Conservation (phyloP, 257 asterid species). For the Petrea volubilis region DNA sequence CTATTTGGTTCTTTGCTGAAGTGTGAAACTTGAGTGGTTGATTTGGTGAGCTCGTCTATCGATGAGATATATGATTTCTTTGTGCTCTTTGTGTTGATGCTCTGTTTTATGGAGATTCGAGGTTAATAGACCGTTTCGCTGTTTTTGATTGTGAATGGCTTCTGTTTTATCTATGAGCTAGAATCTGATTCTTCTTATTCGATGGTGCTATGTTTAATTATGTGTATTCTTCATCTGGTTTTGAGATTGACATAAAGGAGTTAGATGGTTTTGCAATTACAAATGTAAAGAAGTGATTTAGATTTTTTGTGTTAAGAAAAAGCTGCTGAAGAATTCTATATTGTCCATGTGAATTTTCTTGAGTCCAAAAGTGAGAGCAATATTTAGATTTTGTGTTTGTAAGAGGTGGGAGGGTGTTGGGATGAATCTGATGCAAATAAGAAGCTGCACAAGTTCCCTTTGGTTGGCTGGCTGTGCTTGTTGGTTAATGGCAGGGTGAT, state of each 20-base stretch:
- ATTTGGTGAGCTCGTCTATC: slow-evolving; percentile 15
- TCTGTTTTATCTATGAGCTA: background rate
- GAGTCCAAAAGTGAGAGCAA: background rate
- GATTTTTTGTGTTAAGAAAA: too few species aligned
- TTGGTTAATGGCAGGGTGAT: background rate
- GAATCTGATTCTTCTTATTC: background rate
- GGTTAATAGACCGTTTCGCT: too few species aligned
- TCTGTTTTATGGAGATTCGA: slow-evolving; percentile 10
- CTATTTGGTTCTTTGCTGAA: background rate
- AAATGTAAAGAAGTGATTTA: too few species aligned
- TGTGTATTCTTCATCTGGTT: background rate
- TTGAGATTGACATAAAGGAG: background rate
- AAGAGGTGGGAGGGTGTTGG: background rate
- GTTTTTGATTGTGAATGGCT: too few species aligned
- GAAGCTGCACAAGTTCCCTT: background rate
- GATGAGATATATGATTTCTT: slow-evolving; percentile 26
- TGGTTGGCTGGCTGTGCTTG: background rate
- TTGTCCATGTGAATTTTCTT: background rate
- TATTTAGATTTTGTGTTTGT: background rate
- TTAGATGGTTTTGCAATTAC: too few species aligned
- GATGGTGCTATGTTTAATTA: background rate
- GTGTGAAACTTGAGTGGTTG: background rate
- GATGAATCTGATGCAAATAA: background rate
- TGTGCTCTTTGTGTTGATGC: background rate
- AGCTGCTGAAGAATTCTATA: too few species aligned